These are phyloP conservation scores for Aspergillus texensis DNA, from an alignment of 2,329 filamentous ascomycete genomes.

Conservation along the genomic window DNA sequence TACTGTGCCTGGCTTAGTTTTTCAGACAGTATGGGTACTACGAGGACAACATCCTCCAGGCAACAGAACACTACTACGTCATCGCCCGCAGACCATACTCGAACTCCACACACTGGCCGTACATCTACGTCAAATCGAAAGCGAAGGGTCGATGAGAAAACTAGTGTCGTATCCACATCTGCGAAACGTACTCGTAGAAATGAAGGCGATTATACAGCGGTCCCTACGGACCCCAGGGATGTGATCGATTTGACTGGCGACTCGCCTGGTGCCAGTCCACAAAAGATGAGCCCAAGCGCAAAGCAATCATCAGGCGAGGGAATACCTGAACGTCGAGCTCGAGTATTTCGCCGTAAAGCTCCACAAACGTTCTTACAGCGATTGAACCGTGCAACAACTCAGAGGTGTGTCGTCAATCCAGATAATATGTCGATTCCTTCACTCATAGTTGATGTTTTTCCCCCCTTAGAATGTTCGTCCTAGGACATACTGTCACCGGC, in stretches of 20 bases:
- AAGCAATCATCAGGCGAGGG: conserved; percentile 20
- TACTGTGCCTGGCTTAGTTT: neutral
- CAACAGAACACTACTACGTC: neutral
- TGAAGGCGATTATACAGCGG: neutral
- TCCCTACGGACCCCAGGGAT: conserved; percentile 3
- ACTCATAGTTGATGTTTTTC: conserved; percentile 5
- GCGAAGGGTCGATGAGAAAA: conserved; percentile 3
- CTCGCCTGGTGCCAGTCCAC: conserved; percentile 3
- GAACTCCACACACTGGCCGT: neutral
- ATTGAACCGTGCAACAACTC: conserved; percentile 52
- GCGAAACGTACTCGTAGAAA: conserved; percentile 8
- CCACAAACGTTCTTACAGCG: conserved; percentile 52
- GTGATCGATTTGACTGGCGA: conserved; percentile 23
- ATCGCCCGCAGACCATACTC: neutral
- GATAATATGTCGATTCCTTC: neutral
- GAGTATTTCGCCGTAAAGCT: conserved; percentile 44
- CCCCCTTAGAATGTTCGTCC: conserved; percentile 55
- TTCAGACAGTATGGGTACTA: neutral
- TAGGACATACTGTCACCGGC: conserved; percentile 52
- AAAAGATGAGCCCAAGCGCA: conserved; percentile 16
- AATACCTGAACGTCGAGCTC: conserved; percentile 42
- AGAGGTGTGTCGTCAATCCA: conserved; percentile 37
- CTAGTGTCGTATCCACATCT: neutral
- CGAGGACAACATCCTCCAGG: neutral
- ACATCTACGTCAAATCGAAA: conserved; percentile 20